A percentile compares a stretch with the other conserved stretches of the same genome.
phyloP scores from a whole-genome alignment of 2,329 filamentous ascomycete species.

The Teratosphaeria epicoccoides region DNA sequence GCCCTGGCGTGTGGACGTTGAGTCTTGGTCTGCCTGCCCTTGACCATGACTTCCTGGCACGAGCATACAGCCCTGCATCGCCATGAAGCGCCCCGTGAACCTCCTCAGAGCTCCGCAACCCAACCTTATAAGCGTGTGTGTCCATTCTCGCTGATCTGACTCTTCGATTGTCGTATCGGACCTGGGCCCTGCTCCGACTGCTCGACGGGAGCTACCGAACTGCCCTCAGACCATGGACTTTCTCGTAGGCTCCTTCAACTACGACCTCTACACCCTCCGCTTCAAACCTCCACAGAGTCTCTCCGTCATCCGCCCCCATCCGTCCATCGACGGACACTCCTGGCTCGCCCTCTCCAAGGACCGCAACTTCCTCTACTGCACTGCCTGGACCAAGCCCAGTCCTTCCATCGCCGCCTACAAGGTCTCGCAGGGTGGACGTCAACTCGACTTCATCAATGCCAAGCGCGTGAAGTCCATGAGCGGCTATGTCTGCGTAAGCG shows the following conservation, averaged over 20 bases:
- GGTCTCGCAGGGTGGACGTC: slow-evolving; percentile 12
- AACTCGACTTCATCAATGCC: slow-evolving; percentile 24
- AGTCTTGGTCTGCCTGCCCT: no score
- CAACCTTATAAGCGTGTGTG: no score
- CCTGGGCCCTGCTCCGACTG: no score
- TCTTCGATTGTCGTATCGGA: no score
- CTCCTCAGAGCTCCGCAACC: no score
- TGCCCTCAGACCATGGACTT: slow-evolving; percentile 22
- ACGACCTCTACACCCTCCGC: slow-evolving; percentile 23
- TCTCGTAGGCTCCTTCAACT: slow-evolving; percentile 27
- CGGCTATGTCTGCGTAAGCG: slow-evolving; percentile 24
- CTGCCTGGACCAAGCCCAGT: slow-evolving; percentile 25
- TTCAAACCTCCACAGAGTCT: slow-evolving; percentile 19
- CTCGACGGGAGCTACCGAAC: no score
- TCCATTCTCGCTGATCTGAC: no score
- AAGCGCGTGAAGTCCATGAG: slow-evolving; percentile 20
- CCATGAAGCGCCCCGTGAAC: no score
- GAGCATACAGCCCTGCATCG: no score
- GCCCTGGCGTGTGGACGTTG: no score
- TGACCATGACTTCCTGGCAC: no score
- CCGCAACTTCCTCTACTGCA: slow-evolving; percentile 23
- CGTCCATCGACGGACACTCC: slow-evolving; percentile 25
- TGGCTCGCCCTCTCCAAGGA: slow-evolving; percentile 25
- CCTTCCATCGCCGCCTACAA: slow-evolving; percentile 25
- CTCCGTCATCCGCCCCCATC: slow-evolving; percentile 17